Percentiles rank a stretch among this genome's conserved stretches.
Conservation (phyloP, 345 rosid species). For the Mallotus nudiflorus region DNA sequence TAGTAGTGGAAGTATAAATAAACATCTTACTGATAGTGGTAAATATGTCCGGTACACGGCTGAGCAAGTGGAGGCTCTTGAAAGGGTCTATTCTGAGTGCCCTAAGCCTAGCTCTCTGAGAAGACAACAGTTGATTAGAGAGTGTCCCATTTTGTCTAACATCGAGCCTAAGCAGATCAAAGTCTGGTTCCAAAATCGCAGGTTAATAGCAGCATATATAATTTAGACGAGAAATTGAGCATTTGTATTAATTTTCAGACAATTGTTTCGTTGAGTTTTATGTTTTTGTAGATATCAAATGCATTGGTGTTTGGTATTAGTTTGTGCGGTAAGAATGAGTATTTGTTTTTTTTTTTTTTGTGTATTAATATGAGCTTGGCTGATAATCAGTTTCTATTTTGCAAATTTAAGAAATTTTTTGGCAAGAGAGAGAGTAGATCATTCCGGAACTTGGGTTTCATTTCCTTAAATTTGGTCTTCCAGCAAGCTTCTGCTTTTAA, state of each 20-base stretch:
- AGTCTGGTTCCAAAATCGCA: conserved; percentile 99
- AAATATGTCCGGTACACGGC: conserved; percentile 96
- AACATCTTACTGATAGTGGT: conserved; percentile 69
- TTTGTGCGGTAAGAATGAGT: neutral
- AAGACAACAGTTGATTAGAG: conserved; percentile 93
- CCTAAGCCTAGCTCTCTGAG: conserved; percentile 97
- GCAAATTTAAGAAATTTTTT: neutral
- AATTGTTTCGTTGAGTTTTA: neutral
- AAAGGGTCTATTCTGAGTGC: conserved; percentile 93
- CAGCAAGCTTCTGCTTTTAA: neutral
- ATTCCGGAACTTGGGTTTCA: neutral
- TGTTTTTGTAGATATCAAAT: conserved; percentile 1
- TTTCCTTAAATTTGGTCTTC: neutral
- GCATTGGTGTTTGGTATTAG: neutral
- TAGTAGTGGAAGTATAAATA: conserved; percentile 80
- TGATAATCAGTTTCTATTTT: neutral
- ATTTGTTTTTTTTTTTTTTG: too few relatives aligned
- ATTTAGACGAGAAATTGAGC: neutral
- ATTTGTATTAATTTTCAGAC: neutral
- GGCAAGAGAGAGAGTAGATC: conserved; percentile 1
- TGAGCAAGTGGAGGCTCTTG: conserved; percentile 98
- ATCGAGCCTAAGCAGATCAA: conserved; percentile 99
- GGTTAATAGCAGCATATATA: conserved; percentile 34
- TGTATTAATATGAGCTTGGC: neutral
- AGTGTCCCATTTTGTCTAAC: conserved; percentile 91